These are phyloP conservation scores for Proliferodiscus dingleyae DNA, from an alignment of 2,329 filamentous ascomycete genomes.

Conservation along the genomic window DNA sequence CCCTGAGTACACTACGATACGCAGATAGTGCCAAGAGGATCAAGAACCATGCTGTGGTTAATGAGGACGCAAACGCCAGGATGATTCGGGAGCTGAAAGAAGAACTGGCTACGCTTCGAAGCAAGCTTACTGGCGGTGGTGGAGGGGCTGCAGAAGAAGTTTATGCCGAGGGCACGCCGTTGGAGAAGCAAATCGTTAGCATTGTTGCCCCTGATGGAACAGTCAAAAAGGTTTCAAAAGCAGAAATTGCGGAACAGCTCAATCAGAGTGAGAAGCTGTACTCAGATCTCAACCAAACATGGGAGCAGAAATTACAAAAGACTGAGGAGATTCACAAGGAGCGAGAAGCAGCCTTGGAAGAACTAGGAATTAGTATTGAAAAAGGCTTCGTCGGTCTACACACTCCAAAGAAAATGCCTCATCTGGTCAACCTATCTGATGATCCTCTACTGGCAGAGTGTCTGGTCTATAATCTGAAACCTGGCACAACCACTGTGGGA, in stretches of 20 bases:
- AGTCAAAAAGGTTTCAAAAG: slow-evolving; percentile 94
- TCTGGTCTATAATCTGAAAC: slow-evolving; percentile 96
- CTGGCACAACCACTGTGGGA: slow-evolving; percentile 87
- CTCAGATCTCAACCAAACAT: slow-evolving; percentile 94
- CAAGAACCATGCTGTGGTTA: slow-evolving; percentile 99
- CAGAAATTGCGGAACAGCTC: slow-evolving; percentile 94
- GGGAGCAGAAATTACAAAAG: slow-evolving; percentile 93
- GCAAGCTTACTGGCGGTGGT: slow-evolving; percentile 66
- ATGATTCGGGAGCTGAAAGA: slow-evolving; percentile 99
- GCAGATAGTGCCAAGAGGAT: slow-evolving; percentile 97
- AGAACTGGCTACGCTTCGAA: slow-evolving; percentile 77
- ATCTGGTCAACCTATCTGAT: slow-evolving; percentile 96
- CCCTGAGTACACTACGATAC: slow-evolving; percentile 89
- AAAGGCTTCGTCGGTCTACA: slow-evolving; percentile 95
- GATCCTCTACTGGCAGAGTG: slow-evolving; percentile 92
- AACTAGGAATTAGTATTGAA: slow-evolving; percentile 97
- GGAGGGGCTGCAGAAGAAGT: slow-evolving; percentile 65
- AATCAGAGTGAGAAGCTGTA: slow-evolving; percentile 96
- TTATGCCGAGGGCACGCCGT: slow-evolving; percentile 87
- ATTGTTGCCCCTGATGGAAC: slow-evolving; percentile 82
- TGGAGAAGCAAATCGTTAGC: slow-evolving; percentile 94
- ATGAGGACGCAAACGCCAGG: slow-evolving; percentile 96
- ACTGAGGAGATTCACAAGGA: slow-evolving; percentile 98
- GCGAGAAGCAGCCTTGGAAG: slow-evolving; percentile 88
- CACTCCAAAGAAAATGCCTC: slow-evolving; percentile 98